Evolutionary conservation across 805 yeast genomes (phyloP).

Genomic region (Ogataea corticis): DNA sequence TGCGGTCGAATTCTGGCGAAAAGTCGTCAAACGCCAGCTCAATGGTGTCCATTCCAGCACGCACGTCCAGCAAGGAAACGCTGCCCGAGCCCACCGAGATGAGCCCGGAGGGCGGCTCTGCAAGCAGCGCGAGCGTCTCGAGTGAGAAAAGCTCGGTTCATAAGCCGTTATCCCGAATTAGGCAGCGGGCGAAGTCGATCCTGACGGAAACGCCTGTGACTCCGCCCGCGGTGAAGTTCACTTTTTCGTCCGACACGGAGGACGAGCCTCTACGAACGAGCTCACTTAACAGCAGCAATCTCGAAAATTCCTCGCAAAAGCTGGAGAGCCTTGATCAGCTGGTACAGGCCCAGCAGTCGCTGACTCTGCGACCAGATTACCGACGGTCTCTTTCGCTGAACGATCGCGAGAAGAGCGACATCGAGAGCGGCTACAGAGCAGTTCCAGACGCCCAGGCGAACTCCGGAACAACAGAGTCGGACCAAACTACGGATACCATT

Average conservation of each 20-base stretch:
- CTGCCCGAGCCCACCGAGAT: conserved; percentile 5
- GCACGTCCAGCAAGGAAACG: conserved; percentile 6
- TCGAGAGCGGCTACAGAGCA: neutral
- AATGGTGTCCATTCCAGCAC: neutral
- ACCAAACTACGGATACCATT: neutral
- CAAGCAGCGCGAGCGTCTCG: conserved; percentile 8
- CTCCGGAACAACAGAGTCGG: conserved; percentile 7
- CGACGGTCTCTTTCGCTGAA: conserved; percentile 23
- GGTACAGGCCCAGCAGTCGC: neutral
- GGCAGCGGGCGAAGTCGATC: conserved; percentile 19
- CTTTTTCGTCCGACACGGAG: conserved; percentile 13
- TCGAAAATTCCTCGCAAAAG: neutral
- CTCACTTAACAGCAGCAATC: neutral
- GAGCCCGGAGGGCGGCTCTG: conserved; percentile 8
- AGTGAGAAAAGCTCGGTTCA: conserved; percentile 13
- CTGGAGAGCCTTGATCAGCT: neutral
- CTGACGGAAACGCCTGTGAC: conserved; percentile 1
- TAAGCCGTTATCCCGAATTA: conserved; percentile 15
- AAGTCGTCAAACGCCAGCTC: neutral
- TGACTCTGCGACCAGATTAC: conserved; percentile 17
- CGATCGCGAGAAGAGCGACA: conserved; percentile 11
- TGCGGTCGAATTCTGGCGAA: neutral
- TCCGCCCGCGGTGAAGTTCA: conserved; percentile 13
- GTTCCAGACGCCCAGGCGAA: neutral
- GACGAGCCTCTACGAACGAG: conserved; percentile 3